Base-by-base conservation (phyloP, 108 stramenopile species). In the Epithemia pelagica region DNA sequence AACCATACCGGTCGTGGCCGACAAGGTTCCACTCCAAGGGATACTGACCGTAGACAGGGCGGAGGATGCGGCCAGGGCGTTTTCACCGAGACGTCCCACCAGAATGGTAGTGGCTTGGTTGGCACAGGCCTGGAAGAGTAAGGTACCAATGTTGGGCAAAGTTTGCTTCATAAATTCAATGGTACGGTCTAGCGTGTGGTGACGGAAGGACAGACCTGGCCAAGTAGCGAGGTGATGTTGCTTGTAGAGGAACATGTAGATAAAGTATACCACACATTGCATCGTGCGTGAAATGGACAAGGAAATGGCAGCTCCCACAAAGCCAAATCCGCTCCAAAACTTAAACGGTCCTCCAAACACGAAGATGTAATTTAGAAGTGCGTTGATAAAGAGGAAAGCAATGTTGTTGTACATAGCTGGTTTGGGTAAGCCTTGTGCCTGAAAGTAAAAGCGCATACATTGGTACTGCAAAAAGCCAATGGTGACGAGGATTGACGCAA, bases 351-450 rank as follows among this genome's bases (percentile, higher is more conserved):
- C 79, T 18, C 79, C 79, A 71, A 80, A 80, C 55, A 80, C 79
- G 73, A 80, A 80, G 20, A 67, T 65, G 71, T 72, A 80, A 66
- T 80, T 80, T 58, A 80, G 62, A 18, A 70, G 15, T 54, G 72
- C 75, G 61, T 80, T 80, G 54, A 80, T 58, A 52, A 69, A 69
- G n/a, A 80, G 53, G 62, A 80, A 80, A 46, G 54, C 8, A 0
- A 80, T 65, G 52, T 80, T 80, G 58, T 80, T 80, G 72, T 80
- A 80, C 79, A 80, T 80, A 63, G 79, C 79, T 0, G 79, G 79
- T 51, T 64, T 46, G 18, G 79, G 72, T 46, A 76, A 28, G 1
- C 79, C 79, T 28, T 64, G 68, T 7, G 79, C 79, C 61, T 80
- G 79, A 66, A 80, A 80, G 56, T 80, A 80, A 59, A 80, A 80